These are phyloP conservation scores for Litsea cubeba DNA, from an alignment of 164 flowering plant species.

Conservation along the genomic window DNA sequence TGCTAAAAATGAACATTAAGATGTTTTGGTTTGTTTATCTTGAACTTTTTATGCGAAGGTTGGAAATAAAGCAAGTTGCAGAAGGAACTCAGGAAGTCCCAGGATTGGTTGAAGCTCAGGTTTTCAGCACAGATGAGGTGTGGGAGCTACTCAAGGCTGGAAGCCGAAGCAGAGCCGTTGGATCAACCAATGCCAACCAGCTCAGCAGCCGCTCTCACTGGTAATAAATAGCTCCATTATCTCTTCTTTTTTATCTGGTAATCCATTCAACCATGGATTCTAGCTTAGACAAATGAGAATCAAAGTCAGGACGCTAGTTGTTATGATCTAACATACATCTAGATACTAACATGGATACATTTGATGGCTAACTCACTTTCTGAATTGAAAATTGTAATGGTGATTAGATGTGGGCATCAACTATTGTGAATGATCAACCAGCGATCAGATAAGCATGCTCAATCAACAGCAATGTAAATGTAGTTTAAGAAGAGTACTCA, in stretches of 20 bases:
- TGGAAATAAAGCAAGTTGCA: slow-evolving; percentile 80
- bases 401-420: too few relatives aligned
- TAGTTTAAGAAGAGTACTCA: too few relatives aligned
- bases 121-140: slow-evolving; percentile 54
- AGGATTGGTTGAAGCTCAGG: slow-evolving; percentile 70
- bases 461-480: too few relatives aligned
- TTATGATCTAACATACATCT: too few relatives aligned
- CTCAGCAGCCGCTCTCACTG: slow-evolving; percentile 92
- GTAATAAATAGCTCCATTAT: slow-evolving; percentile 26
- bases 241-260: neutral
- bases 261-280: neutral
- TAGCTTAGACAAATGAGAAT: too few relatives aligned
- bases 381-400: too few relatives aligned
- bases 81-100: slow-evolving; percentile 88
- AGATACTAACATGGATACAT: too few relatives aligned
- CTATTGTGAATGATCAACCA: too few relatives aligned
- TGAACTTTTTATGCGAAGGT: slow-evolving; percentile 21
- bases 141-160: slow-evolving; percentile 79
- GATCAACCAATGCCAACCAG: slow-evolving; percentile 88
- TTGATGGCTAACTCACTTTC: too few relatives aligned
- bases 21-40: neutral
- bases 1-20: neutral
- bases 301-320: too few relatives aligned
- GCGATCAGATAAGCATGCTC: too few relatives aligned
- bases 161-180: slow-evolving; percentile 68